A percentile compares a stretch with the other conserved stretches of the same genome.
Conservation (phyloP, 2,329 filamentous ascomycete species). For the Alternaria ethzedia region DNA sequence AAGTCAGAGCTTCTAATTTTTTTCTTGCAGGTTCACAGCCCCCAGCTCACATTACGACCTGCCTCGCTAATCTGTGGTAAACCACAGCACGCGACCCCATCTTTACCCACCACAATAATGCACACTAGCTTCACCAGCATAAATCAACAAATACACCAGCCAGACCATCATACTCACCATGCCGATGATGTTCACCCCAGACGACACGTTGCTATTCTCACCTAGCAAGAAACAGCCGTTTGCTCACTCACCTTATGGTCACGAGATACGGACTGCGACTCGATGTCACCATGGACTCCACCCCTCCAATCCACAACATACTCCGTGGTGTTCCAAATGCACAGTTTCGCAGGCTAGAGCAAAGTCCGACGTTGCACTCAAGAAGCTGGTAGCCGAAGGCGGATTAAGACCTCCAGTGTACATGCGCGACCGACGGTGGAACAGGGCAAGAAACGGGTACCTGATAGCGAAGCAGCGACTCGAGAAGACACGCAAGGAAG, state of each 20-base stretch:
- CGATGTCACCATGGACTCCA: slow-evolving; percentile 34
- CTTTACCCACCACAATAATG: slow-evolving; percentile 15
- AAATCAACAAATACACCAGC: slow-evolving; percentile 15
- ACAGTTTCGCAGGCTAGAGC: slow-evolving; percentile 14
- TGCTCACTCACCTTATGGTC: slow-evolving; percentile 8
- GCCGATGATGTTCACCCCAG: slow-evolving; percentile 12
- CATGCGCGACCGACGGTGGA: slow-evolving; percentile 27
- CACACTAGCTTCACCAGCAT: slow-evolving; percentile 11
- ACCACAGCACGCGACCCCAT: slow-evolving; percentile 19
- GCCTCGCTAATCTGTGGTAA: slow-evolving; percentile 15
- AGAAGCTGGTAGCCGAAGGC: slow-evolving; percentile 19
- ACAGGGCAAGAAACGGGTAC: slow-evolving; percentile 25
- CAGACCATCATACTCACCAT: slow-evolving; percentile 9
- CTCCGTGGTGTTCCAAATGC: slow-evolving; percentile 27
- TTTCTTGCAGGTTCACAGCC: background rate
- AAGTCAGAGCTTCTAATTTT: background rate
- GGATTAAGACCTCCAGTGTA: slow-evolving; percentile 13
- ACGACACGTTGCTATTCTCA: background rate
- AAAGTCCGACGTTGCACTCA: slow-evolving; percentile 20
- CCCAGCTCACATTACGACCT: slow-evolving; percentile 1
- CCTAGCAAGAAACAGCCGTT: slow-evolving; percentile 1
- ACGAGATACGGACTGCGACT: slow-evolving; percentile 20
- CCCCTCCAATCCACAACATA: slow-evolving; percentile 23
- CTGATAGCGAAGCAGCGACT: slow-evolving; percentile 18
- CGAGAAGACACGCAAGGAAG: slow-evolving; percentile 13